Percentiles rank a stretch among this genome's conserved stretches.
phyloP scores from a whole-genome alignment of 257 asterid species.

The Solanum gracilifrons region DNA sequence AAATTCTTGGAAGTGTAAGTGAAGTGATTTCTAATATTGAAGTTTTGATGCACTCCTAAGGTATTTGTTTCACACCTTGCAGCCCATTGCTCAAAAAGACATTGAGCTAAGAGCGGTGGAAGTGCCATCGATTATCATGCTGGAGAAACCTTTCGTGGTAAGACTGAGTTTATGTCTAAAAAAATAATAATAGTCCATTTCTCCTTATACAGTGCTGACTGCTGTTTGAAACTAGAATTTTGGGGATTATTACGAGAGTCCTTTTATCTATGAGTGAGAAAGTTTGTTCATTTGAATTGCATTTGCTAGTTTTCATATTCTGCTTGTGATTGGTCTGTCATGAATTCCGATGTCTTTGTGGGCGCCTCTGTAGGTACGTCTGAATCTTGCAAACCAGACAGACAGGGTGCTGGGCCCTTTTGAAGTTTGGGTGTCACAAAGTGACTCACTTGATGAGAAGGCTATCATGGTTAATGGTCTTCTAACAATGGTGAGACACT shows the following conservation, averaged over 20 bases:
- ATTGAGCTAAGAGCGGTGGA: constrained; percentile 69
- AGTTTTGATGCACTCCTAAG: not conserved
- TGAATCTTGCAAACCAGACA: constrained; percentile 63
- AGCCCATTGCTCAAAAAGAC: constrained; percentile 78
- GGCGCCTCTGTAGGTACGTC: constrained; percentile 36
- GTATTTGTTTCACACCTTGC: constrained; percentile 3
- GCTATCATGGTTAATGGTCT: constrained; percentile 90
- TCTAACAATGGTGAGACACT: constrained; percentile 58
- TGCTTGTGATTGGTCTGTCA: not conserved
- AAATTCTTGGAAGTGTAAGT: constrained; percentile 94
- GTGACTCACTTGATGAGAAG: constrained; percentile 64
- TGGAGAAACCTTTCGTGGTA: constrained; percentile 86
- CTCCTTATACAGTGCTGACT: not conserved
- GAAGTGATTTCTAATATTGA: not conserved
- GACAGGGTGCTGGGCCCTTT: constrained; percentile 89
- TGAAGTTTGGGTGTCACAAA: constrained; percentile 72
- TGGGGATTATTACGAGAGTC: not conserved
- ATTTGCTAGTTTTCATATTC: not conserved
- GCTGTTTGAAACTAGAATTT: not conserved
- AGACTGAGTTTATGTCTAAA: not conserved
- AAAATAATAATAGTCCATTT: not conserved
- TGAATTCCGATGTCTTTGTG: not conserved
- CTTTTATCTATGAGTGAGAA: not conserved
- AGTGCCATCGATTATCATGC: constrained; percentile 59
- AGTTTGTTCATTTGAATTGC: not conserved